Percentiles rank a stretch among this genome's conserved stretches.
These are phyloP conservation scores for Lepiota subincarnata DNA, from an alignment of 768 basidiomycete genomes.

Conservation along the genomic window DNA sequence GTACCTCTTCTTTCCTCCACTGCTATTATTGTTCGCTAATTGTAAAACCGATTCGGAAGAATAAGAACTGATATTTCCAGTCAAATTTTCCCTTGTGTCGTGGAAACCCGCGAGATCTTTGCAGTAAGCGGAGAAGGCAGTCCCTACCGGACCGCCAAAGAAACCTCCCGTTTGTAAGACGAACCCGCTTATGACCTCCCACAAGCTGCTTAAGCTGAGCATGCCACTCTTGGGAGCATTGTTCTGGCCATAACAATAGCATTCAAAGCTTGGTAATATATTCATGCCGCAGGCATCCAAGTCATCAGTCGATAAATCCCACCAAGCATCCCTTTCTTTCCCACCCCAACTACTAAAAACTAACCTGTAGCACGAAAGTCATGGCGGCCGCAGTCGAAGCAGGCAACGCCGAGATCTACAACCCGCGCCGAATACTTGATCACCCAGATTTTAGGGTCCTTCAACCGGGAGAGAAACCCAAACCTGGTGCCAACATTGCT, in stretches of 20 bases:
- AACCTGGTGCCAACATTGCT: conserved; percentile 49
- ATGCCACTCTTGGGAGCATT: neutral
- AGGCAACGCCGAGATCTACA: conserved; percentile 45
- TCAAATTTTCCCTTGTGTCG: neutral
- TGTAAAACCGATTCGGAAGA: conserved; percentile 8
- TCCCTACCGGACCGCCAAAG: no score
- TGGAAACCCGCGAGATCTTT: neutral
- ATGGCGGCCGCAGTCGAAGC: conserved; percentile 26
- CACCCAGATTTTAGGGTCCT: conserved; percentile 54
- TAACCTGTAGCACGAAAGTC: conserved; percentile 6
- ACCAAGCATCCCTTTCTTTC: neutral
- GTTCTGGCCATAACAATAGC: neutral
- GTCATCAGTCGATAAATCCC: neutral
- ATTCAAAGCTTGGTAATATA: conserved; percentile 4
- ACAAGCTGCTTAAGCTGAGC: no score
- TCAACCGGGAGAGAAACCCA: conserved; percentile 43
- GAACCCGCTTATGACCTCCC: no score
- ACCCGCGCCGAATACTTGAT: conserved; percentile 52
- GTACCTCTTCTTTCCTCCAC: neutral
- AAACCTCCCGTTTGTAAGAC: no score
- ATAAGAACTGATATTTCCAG: conserved; percentile 1
- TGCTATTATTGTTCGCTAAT: conserved; percentile 11
- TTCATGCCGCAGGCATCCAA: neutral
- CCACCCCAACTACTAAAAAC: conserved; percentile 2
- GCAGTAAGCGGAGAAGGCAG: no score